These are phyloP conservation scores for Penicillium sp. DNA, from an alignment of 2,329 filamentous ascomycete species.

Conservation along the genomic window DNA sequence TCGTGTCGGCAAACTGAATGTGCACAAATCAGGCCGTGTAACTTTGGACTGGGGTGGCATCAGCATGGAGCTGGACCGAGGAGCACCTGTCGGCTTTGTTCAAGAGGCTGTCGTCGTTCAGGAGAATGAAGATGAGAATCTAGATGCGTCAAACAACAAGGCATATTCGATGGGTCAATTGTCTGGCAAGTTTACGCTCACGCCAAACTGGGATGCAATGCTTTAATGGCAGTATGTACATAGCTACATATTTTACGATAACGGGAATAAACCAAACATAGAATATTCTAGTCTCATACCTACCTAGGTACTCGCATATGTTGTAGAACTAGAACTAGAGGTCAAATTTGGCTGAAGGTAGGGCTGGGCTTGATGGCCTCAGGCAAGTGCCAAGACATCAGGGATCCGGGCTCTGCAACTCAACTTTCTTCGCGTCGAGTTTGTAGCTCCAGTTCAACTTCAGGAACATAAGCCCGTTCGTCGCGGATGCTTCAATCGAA, in stretches of 20 bases:
- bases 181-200: slow-evolving; percentile 65
- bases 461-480: background rate
- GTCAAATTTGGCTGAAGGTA: background rate
- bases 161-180: slow-evolving; percentile 62
- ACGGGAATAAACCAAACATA: background rate
- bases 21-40: slow-evolving; percentile 63
- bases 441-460: background rate
- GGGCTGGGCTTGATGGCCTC: background rate
- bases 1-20: slow-evolving; percentile 60
- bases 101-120: slow-evolving; percentile 58
- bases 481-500: background rate
- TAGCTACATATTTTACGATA: slow-evolving; percentile 1
- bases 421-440: background rate
- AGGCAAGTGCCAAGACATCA: slow-evolving; percentile 3
- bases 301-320: no score
- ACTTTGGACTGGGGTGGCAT: slow-evolving; percentile 65
- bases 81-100: slow-evolving; percentile 58
- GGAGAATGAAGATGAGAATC: slow-evolving; percentile 25
- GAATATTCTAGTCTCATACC: background rate
- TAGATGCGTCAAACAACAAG: slow-evolving; percentile 38
- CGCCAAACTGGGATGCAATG: slow-evolving; percentile 61
- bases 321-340: no score
- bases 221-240: slow-evolving; percentile 23
- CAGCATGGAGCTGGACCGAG: slow-evolving; percentile 58
- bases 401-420: background rate